Conservation (phyloP, 176 grass and related monocot species). For the Olyra latifolia region DNA sequence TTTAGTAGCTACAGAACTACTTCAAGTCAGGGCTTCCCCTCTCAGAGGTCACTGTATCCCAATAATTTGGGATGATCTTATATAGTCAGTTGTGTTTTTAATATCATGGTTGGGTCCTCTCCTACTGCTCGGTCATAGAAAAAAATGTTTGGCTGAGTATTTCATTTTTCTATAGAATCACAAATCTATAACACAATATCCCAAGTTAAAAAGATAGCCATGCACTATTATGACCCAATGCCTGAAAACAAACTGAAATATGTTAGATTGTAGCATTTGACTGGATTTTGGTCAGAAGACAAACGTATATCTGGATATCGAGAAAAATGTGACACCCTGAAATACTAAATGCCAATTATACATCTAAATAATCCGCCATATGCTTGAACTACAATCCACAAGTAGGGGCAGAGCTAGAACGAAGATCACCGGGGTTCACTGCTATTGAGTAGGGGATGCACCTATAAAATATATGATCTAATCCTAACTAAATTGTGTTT, state of each 20-base stretch:
- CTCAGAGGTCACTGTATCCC: slow-evolving; percentile 1
- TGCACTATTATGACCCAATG: not conserved
- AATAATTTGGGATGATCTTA: slow-evolving; percentile 5
- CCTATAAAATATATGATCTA: too few relatives aligned
- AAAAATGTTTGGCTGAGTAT: not conserved
- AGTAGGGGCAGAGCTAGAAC: too few relatives aligned
- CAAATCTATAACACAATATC: not conserved
- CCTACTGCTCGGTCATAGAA: not conserved
- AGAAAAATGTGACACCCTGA: not conserved
- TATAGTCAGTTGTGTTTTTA: not conserved
- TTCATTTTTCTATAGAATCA: not conserved
- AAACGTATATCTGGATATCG: not conserved
- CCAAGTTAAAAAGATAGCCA: not conserved
- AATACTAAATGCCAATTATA: not conserved
- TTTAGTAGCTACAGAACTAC: not conserved
- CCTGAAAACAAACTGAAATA: not conserved
- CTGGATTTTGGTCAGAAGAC: not conserved
- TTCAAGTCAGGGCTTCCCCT: slow-evolving; percentile 7
- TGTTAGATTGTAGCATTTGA: not conserved
- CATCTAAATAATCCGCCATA: not conserved
- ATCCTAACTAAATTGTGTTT: too few relatives aligned
- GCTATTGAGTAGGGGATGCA: too few relatives aligned
- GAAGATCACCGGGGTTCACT: too few relatives aligned
- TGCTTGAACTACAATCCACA: not conserved
- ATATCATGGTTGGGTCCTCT: not conserved